Conservation (phyloP, 2,329 filamentous ascomycete genomes). For the Stagonosporopsis tanaceti region DNA sequence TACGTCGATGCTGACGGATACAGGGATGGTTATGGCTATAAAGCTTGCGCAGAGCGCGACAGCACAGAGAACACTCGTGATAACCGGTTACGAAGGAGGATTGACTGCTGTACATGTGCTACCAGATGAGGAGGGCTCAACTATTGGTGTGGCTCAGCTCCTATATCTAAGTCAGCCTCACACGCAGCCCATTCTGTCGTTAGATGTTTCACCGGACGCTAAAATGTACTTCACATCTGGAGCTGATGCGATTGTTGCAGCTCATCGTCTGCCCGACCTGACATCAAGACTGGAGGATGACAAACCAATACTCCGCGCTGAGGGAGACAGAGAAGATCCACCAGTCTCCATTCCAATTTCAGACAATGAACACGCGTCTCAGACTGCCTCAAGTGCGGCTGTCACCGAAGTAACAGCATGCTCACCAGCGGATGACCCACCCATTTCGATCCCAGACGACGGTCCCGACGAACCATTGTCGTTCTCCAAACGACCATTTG, state of each 20-base stretch:
- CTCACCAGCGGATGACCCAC: slow-evolving; percentile 1
- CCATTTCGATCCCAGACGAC: slow-evolving; percentile 2
- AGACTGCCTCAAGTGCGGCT: background rate
- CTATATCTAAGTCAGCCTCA: slow-evolving; percentile 74
- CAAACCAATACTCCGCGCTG: background rate
- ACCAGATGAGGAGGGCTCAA: slow-evolving; percentile 38
- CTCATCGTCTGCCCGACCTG: slow-evolving; percentile 69
- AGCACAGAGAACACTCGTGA: slow-evolving; percentile 63
- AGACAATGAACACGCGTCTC: background rate
- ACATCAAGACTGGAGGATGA: slow-evolving; percentile 2
- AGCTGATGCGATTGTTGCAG: slow-evolving; percentile 80
- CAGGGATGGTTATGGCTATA: slow-evolving; percentile 91
- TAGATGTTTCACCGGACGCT: slow-evolving; percentile 49
- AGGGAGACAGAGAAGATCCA: background rate
- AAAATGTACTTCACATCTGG: slow-evolving; percentile 78
- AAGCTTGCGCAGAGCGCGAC: slow-evolving; percentile 40
- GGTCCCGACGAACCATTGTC: slow-evolving; percentile 8
- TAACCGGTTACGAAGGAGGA: slow-evolving; percentile 88
- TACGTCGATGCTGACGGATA: slow-evolving; percentile 53
- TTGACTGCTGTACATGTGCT: slow-evolving; percentile 72
- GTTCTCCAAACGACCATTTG: slow-evolving; percentile 29
- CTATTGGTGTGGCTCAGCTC: slow-evolving; percentile 52
- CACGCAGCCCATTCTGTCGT: slow-evolving; percentile 80
- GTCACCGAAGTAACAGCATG: background rate
- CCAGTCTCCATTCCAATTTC: background rate